phyloP scores from a whole-genome alignment of 768 basidiomycete species.

The Hygrophorus pudorinus region DNA sequence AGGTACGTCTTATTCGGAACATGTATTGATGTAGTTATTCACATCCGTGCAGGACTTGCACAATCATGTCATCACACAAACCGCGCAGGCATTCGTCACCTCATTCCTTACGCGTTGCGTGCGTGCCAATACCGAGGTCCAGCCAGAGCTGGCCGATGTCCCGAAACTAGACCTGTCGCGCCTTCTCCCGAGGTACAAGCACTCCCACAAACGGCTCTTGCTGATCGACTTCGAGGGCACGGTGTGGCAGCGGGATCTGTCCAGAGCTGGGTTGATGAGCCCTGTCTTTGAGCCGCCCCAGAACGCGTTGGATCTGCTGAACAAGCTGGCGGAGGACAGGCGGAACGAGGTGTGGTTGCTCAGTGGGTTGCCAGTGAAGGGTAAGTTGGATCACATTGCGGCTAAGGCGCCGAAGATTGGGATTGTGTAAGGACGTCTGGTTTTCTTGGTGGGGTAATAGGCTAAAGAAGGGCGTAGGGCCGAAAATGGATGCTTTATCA shows the following conservation, averaged over 20 bases:
- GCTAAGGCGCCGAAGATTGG: conserved; percentile 57
- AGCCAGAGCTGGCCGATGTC: conserved; percentile 24
- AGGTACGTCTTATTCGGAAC: conserved; percentile 29
- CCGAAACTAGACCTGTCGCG: conserved; percentile 28
- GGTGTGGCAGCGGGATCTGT: conserved; percentile 58
- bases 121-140: conserved; percentile 57
- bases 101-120: conserved; percentile 69
- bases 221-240: conserved; percentile 76
- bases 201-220: conserved; percentile 54
- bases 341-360: conserved; percentile 77
- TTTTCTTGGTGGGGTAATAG: neutral
- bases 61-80: conserved; percentile 78
- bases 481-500: conserved; percentile 84
- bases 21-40: neutral
- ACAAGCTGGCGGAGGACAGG: conserved; percentile 47
- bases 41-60: conserved; percentile 49
- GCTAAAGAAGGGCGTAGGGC: conserved; percentile 33
- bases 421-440: conserved; percentile 52
- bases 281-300: conserved; percentile 20
- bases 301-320: conserved; percentile 39
- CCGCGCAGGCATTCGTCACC: conserved; percentile 74
- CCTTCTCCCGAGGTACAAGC: conserved; percentile 60
- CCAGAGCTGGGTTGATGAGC: conserved; percentile 29
- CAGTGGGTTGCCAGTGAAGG: conserved; percentile 60
- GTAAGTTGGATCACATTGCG: conserved; percentile 54